Conservation (phyloP, 2,329 filamentous ascomycete genomes). For the Cordyceps javanica region DNA sequence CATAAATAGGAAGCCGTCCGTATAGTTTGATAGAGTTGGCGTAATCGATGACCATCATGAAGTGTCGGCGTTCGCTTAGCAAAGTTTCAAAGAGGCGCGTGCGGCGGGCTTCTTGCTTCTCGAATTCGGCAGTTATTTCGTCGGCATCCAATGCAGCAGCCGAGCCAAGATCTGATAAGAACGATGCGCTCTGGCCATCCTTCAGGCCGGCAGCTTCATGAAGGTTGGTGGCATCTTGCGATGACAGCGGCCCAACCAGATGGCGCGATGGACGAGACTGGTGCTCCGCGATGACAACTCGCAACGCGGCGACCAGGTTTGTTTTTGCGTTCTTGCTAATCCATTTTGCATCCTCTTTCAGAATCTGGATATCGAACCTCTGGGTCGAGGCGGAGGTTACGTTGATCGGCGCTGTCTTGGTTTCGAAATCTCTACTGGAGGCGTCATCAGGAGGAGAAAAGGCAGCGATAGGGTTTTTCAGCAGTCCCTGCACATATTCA, state of each 20-base stretch:
- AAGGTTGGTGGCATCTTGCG: constrained; percentile 70
- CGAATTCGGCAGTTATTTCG: constrained; percentile 52
- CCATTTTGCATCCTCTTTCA: constrained; percentile 84
- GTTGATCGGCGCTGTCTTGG: constrained; percentile 81
- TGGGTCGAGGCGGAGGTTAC: constrained; percentile 62
- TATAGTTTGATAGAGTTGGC: constrained; percentile 43
- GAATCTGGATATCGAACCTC: constrained; percentile 65
- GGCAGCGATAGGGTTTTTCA: constrained; percentile 62
- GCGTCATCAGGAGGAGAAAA: constrained; percentile 58
- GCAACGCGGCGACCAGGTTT: constrained; percentile 75
- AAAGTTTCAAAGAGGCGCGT: constrained; percentile 66
- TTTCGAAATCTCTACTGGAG: constrained; percentile 69
- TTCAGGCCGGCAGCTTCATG: constrained; percentile 65
- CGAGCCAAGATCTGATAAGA: constrained; percentile 48
- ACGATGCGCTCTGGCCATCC: constrained; percentile 50
- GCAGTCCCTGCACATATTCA: constrained; percentile 58
- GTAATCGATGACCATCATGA: constrained; percentile 58
- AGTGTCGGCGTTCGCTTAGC: constrained; percentile 63
- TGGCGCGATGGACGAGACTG: constrained; percentile 72
- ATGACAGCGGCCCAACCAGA: constrained; percentile 64
- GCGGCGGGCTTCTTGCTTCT: constrained; percentile 55
- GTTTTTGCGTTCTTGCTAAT: constrained; percentile 71
- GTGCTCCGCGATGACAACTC: constrained; percentile 76
- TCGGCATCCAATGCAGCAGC: constrained; percentile 44
- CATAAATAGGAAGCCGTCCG: constrained; percentile 30